Evolutionary conservation across 768 basidiomycete species (phyloP), one percentile per base, ranked within the genome.

Genomic region (Neoboletus subvelutipes): DNA sequence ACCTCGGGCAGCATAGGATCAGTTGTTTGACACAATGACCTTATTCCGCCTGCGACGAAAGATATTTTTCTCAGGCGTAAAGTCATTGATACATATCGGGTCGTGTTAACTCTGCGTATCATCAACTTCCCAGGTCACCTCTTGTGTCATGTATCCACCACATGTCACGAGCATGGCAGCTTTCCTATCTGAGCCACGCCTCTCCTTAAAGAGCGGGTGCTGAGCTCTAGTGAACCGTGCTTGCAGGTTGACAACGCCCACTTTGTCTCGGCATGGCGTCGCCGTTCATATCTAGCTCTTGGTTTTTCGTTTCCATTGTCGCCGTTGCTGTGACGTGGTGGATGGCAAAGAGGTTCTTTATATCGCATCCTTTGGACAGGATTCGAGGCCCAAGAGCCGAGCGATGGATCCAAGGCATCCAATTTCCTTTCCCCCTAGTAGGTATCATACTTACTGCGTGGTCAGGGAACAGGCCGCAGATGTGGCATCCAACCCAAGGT

Each of bases 401-500:
- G 11, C 22, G 33, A 45, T 53, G 52, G 52, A 43, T 45, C 10
- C 52, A 53, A 53, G 52, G 52, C 31, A 52, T 15, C 18, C 24
- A 31, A 15, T 3, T 24, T 33, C 39, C 5, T 20, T 20, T 41
- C 11, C 11, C 10, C 8, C 50, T 15, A 22, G 12, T 33, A 15
- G 31, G 10, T 11, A n/a, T n/a, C n/a, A 13, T 7, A 24, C 41
- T 43, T 52, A 42, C 31, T 17, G 5, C 29, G 3, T 33, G 17
- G 22, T 18, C 22, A 52, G 51, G 51, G 2, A 45, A 53, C 33
- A 31, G 52, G 24, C 26, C 52, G 12, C 52, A 45, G 24, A 45
- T 53, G 22, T 53, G 52, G 52, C 42, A 53, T 20, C 52, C 42
- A 18, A 53, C 42, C 12, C 24, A 53, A 26, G 52, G 52, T 33